These are phyloP conservation scores for Hypsizygus marmoreus DNA, from an alignment of 768 basidiomycete species.

Conservation along the genomic window DNA sequence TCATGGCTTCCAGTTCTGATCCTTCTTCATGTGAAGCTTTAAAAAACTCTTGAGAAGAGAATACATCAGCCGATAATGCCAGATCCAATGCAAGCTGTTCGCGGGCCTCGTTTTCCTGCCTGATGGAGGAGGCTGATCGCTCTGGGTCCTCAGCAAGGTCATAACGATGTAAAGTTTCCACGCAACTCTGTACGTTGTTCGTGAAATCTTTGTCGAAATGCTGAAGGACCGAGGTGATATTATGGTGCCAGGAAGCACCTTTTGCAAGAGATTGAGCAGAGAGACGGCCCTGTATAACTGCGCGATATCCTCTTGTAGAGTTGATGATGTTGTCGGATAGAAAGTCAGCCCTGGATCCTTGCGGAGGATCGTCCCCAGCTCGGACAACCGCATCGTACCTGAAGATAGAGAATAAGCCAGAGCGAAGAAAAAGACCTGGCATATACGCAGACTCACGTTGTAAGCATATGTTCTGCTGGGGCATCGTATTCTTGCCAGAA, in stretches of 20 bases:
- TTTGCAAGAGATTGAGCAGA: constrained; percentile 36
- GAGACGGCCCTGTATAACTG: constrained; percentile 50
- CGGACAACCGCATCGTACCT: constrained; percentile 69
- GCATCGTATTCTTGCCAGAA: constrained; percentile 57
- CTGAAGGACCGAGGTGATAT: constrained; percentile 47
- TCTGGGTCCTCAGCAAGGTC: constrained; percentile 41
- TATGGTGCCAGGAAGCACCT: constrained; percentile 54
- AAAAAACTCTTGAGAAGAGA: constrained; percentile 45
- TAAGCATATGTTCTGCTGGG: constrained; percentile 56
- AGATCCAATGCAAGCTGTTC: constrained; percentile 69
- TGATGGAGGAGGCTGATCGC: constrained; percentile 39
- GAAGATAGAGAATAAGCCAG: background rate
- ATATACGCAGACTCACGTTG: constrained; percentile 45
- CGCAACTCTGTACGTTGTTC: constrained; percentile 32
- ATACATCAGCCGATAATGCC: constrained; percentile 57
- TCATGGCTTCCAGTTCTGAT: constrained; percentile 54
- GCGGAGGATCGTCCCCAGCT: constrained; percentile 47
- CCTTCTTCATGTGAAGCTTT: constrained; percentile 24
- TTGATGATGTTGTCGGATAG: constrained; percentile 55
- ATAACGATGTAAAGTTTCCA: constrained; percentile 43
- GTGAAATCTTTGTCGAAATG: constrained; percentile 41
- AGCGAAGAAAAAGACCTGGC: background rate
- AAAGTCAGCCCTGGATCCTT: constrained; percentile 55
- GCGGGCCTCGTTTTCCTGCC: constrained; percentile 54
- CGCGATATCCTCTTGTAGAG: constrained; percentile 53